phyloP scores from a whole-genome alignment of 2,329 filamentous ascomycete species.

The Sclerotinia subarctica region DNA sequence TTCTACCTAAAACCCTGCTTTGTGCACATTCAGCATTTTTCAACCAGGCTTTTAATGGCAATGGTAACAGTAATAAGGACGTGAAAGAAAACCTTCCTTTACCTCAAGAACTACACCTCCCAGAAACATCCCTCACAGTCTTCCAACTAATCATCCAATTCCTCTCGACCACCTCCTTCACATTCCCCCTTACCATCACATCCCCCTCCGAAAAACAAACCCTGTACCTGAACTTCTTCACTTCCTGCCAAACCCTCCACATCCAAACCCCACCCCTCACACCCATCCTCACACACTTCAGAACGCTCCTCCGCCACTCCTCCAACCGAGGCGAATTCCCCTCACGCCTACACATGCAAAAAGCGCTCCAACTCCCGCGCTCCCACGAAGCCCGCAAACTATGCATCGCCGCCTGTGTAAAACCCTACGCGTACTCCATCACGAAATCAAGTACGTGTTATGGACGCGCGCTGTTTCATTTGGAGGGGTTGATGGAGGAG shows the following conservation, averaged over 20 bases:
- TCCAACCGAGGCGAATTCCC: not conserved
- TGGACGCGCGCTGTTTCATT: conserved; percentile 10
- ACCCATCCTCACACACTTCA: not conserved
- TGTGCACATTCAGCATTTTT: conserved; percentile 24
- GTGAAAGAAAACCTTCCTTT: conserved; percentile 12
- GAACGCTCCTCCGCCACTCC: not conserved
- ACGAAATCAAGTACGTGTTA: not conserved
- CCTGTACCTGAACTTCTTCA: conserved; percentile 13
- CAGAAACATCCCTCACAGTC: conserved; percentile 8
- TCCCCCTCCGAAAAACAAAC: not conserved
- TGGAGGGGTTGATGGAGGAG: conserved; percentile 21
- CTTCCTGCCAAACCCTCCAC: conserved; percentile 16
- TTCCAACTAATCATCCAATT: conserved; percentile 25
- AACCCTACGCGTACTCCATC: conserved; percentile 2
- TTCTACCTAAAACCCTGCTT: conserved; percentile 19
- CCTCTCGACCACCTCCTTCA: conserved; percentile 19
- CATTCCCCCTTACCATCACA: not conserved
- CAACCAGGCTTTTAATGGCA: conserved; percentile 23
- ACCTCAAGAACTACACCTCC: conserved; percentile 17
- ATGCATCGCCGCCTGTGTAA: not conserved
- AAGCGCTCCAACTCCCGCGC: not conserved
- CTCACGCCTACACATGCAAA: not conserved
- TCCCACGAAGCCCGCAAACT: not conserved
- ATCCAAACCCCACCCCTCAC: not conserved
- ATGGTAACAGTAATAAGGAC: conserved; percentile 20